Base-by-base conservation (phyloP, 306 rosid genomes). In the Inga laurina region DNA sequence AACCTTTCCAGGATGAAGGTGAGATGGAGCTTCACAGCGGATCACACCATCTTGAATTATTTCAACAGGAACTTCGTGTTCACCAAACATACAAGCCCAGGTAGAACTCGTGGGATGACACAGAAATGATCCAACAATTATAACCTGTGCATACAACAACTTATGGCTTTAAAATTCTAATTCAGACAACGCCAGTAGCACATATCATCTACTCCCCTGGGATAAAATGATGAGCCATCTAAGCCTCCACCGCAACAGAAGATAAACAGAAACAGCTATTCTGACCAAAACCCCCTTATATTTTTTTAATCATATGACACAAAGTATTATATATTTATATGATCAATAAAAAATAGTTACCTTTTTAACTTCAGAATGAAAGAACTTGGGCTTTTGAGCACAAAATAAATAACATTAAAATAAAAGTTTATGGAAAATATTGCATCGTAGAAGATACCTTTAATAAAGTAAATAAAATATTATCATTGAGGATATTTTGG, bases 11-110 rank as follows among this genome's bases (percentile, higher is more conserved):
- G 89, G 86, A n/a, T 88, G 85, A 79, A 82, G 88, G 83, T 52
- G 83, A 69, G 92, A 83, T 62, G 99, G 99, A 84, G 98, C 92
- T 91, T 91, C 92, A 79, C 98, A 94, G 71, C 90, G 39, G 72
- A 94, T 77, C 52, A 92, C 92, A 7, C 98, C 98, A 48, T 89
- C 93, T 86, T 91, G 98, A 86, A 97, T 85, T 82, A 97, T 92
- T 89, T 92, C 89, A 80, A 84, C 87, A 72, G 95, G 95, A 86
- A 92, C 97, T 88, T 97, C 95, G 81, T 89, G 79, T 48, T 89
- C 90, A 51, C 95, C 98, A 85, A 97, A 97, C 98, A 97, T 91
- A 85, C 98, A 97, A 59, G 90, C 84, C 99, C 99, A 94, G 37
- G 87, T 43, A 82, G 92, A 91, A 81, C 92, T 91, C 10, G 82